Base-by-base conservation (phyloP, 108 stramenopile genomes). In the Cylindrotheca closterium region DNA sequence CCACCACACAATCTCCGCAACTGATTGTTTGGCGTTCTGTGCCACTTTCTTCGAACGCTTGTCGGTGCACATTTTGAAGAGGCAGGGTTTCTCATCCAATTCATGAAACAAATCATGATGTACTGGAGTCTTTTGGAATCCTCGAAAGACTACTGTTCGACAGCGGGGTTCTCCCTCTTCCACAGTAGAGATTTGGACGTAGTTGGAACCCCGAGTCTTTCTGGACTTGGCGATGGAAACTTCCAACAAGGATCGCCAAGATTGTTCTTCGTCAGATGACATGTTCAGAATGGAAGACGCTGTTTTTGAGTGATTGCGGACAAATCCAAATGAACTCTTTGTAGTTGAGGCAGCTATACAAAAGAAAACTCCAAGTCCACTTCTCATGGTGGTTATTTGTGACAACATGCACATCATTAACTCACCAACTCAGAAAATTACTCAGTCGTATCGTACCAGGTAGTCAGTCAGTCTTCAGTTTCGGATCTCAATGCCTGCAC, bases 1-100 rank as follows among this genome's bases (percentile, higher is more conserved):
- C 91, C 94, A 95, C 91, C 91, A 95, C 0, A 90, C 85, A 66
- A 95, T 60, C 71, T 95, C 94, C 5, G 73, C 79, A 21, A 60
- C 73, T 12, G 57, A 52, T 51, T 75, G 60, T 30, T 60, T 46
- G 4, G 34, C 34, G 46, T 60, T 56, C 42, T 82, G 53, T 19
- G 29, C 24, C 21, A 79, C 87, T 65, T 95, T 95, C 55, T 78
- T 60, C 30, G 88, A 89, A 32, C 88, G 77, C 25, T 33, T 37
- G 63, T 95, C 89, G 37, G 94, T 95, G 63, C 85, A 85, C 82
- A 92, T 87, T 63, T 89, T 85, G 74, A 92, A 65, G 22, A 88
- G 66, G 71, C 47, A 84, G 53, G 65, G 54, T 15, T 30, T 30
- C 4, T 19, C 25, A n/a, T 71, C 73, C 25, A 28, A 52, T 23